A percentile compares a stretch with the other conserved stretches of the same genome.
These are phyloP conservation scores for Trichopus zeylanicus DNA, from an alignment of 116 monocot species.

Conservation along the genomic window DNA sequence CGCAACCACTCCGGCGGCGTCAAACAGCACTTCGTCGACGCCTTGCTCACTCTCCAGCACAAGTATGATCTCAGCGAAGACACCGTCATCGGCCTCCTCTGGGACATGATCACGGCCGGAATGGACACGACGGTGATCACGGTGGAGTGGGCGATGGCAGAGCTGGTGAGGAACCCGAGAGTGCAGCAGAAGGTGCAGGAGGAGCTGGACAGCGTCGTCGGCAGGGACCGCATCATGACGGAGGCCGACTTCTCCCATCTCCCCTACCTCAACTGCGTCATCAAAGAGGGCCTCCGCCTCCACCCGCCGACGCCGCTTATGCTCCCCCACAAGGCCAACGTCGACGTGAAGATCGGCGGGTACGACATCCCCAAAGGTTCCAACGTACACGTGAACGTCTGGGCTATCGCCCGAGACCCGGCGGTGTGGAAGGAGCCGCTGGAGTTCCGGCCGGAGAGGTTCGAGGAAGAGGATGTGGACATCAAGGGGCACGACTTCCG, in stretches of 20 bases:
- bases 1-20: conserved; percentile 35
- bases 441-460: conserved; percentile 58
- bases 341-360: conserved; percentile 63
- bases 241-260: conserved; percentile 74
- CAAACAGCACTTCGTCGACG: conserved; percentile 83
- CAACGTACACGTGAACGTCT: conserved; percentile 65
- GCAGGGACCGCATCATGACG: conserved; percentile 47
- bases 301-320: conserved; percentile 91
- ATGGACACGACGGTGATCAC: conserved; percentile 88
- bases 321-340: conserved; percentile 81
- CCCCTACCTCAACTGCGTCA: conserved; percentile 66
- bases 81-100: conserved; percentile 84
- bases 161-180: conserved; percentile 60
- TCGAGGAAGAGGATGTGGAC: conserved; percentile 56
- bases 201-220: conserved; percentile 76
- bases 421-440: conserved; percentile 48
- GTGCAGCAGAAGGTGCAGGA: conserved; percentile 71
- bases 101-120: conserved; percentile 98
- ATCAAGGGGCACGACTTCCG: conserved; percentile 67
- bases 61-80: conserved; percentile 78
- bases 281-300: conserved; percentile 80
- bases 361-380: conserved; percentile 79
- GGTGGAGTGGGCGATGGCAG: conserved; percentile 89
- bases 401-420: conserved; percentile 70
- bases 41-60: conserved; percentile 63